Evolutionary conservation across 1,139 yeast genomes (phyloP).

Genomic region (Nakaseomyces uthaithaninus): DNA sequence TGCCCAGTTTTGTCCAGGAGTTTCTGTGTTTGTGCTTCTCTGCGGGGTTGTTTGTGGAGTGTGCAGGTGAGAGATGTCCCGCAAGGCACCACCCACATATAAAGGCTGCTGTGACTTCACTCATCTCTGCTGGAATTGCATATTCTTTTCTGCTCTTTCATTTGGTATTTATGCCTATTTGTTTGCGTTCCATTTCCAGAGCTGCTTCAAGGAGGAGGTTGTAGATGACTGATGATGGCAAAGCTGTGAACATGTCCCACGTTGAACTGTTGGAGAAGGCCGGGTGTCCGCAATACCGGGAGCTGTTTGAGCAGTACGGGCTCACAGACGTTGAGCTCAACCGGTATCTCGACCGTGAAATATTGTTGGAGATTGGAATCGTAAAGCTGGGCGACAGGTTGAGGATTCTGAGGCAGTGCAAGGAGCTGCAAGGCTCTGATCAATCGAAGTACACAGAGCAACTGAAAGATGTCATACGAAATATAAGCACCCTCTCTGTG

Average conservation of each 20-base stretch:
- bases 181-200: too few species aligned
- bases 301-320: constrained; percentile 41
- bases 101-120: too few species aligned
- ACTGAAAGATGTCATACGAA: constrained; percentile 29
- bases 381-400: constrained; percentile 74
- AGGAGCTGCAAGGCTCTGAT: constrained; percentile 16
- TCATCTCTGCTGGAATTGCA: too few species aligned
- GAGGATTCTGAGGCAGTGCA: constrained; percentile 38
- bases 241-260: constrained; percentile 8
- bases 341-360: constrained; percentile 47
- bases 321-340: constrained; percentile 43
- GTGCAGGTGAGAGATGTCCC: too few species aligned
- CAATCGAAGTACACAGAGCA: constrained; percentile 26
- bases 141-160: too few species aligned
- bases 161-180: too few species aligned
- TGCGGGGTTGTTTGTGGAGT: too few species aligned
- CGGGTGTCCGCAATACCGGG: constrained; percentile 20
- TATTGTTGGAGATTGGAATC: constrained; percentile 71
- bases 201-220: too few species aligned
- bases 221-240: too few species aligned
- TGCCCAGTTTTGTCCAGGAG: too few species aligned
- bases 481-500: constrained; percentile 17
- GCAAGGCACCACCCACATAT: too few species aligned
- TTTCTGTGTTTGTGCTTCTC: too few species aligned
- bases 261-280: constrained; percentile 20